Percentiles rank a stretch among this genome's conserved stretches.
Evolutionary conservation across 106 monocot genomes (phyloP).

Genomic region (Phalaenopsis equestris): DNA sequence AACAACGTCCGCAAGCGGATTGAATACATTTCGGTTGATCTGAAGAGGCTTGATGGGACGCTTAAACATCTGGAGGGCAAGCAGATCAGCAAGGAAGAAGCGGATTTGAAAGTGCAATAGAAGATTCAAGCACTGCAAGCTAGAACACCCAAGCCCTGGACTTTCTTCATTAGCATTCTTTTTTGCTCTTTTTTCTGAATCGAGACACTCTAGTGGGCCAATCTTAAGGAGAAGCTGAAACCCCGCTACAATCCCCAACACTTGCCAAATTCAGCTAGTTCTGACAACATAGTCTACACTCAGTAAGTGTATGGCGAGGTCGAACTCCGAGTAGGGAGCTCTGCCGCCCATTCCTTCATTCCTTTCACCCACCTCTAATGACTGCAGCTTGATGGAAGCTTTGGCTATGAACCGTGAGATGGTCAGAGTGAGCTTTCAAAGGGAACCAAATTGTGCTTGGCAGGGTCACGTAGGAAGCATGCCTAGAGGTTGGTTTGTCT

Average conservation of each 20-base stretch:
- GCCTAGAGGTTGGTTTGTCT: too few relatives aligned
- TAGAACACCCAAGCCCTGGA: background rate
- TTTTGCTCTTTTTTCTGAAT: too few relatives aligned
- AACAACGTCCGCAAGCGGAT: conserved; percentile 83
- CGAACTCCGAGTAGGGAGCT: background rate
- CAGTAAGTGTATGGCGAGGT: conserved; percentile 13
- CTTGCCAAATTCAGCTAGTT: background rate
- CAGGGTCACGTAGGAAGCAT: conserved; percentile 46
- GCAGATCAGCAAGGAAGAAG: conserved; percentile 73
- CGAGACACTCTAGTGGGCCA: conserved; percentile 17
- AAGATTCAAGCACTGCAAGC: background rate
- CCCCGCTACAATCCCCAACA: background rate
- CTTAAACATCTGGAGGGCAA: conserved; percentile 75
- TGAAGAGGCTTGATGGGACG: conserved; percentile 61
- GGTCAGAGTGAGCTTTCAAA: conserved; percentile 65
- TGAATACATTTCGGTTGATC: conserved; percentile 80
- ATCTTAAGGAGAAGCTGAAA: conserved; percentile 9
- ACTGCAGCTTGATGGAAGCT: conserved; percentile 59
- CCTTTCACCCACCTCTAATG: conserved; percentile 7
- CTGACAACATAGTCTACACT: background rate
- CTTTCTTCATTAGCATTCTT: background rate
- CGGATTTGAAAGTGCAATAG: conserved; percentile 25
- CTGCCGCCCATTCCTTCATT: background rate
- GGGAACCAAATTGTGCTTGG: conserved; percentile 78
- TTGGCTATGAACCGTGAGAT: conserved; percentile 92